Base-by-base conservation (phyloP, 2,329 filamentous ascomycete genomes). In the Venturia pyrina region DNA sequence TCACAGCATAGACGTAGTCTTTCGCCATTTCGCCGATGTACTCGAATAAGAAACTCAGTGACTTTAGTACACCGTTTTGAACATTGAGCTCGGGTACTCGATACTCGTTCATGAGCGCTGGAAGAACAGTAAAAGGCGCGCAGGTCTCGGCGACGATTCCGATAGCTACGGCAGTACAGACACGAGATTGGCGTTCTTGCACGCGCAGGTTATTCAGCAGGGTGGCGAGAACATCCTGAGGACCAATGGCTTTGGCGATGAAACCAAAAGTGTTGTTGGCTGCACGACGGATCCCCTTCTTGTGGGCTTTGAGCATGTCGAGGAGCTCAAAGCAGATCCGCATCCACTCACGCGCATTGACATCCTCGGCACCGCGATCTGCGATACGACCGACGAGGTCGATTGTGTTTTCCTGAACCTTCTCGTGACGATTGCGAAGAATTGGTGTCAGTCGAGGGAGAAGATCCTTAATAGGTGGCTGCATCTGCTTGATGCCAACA, bases 21-120 rank as follows among this genome's bases (percentile, higher is more conserved):
- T 98, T 99, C 69, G 92, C 91, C 95, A 99, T 98, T 78, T 99
- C 95, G 69, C 95, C 95, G 75, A 99, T 99, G 78, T 99, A 99
- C 75, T 99, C 95, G 74, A 98, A 99, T 68, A 99, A 83, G 83
- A 99, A 99, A 7, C 91, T 96, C 64, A 99, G 84, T 5, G 93
- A 93, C 77, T 99, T 99, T 74, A 99, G 87, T 43, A 99, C 95
- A 79, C 95, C 95, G 71, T 99, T 99, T 76, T 99, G 95, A 34
- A 99, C 95, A 75, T 99, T 99, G 70, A 99, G 88, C 78, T 99
- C 95, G 0, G 95, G 95, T 10, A 99, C 95, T 65, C 95, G 89
- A 78, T 99, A 99, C 77, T 99, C 95, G 79, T 99, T 99, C 96
- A 99, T 99, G 68, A 99, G 81, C 3, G 95, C 95, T 0, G 95